Base-by-base conservation (phyloP, 2,329 filamentous ascomycete genomes). In the Fusarium buxicola region DNA sequence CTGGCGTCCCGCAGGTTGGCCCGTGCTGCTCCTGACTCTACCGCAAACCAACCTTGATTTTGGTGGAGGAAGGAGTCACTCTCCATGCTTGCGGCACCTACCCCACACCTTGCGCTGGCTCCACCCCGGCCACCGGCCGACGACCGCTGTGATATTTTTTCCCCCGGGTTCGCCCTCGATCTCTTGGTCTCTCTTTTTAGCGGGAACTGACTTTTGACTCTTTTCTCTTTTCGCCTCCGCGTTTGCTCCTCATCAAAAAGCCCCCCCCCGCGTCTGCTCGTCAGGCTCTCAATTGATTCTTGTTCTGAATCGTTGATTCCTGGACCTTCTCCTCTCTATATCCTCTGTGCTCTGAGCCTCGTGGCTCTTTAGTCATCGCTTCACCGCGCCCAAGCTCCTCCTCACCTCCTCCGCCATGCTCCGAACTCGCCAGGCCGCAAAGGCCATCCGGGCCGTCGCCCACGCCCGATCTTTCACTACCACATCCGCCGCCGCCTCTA, bases 371-470 rank as follows among this genome's bases (percentile, higher is more conserved):
- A 36, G 46, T 31, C 28, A n/a, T 43, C 55, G 48, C 40, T 25
- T 54, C 43, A 21, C 34, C 41, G n/a, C 13, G 38, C 47, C 51
- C 48, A 16, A 60, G 49, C 48, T 50, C 50, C 39, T 53, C 45
- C 47, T 59, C 56, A 48, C 58, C 51, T 55, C 50, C 46, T 38
- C 41, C 55, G 31, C 60, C 38, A 69, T 46, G 55, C 55, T 58
- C 51, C 55, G 55, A 58, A 56, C 45, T 56, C 56, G 56, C 45
- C 52, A 51, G 52, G 52, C 56, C 45, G 25, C 52, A 35, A 78
- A 76, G 74, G 82, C 81, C 77, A 70, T 82, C 68, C 78, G 75
- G 77, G 78, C 77, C 71, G 58, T 81, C 70, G 68, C 75, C 55
- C 78, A 77, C 66, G 66, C 75, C 31, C 76, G 80, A 55, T 68